Conservation (phyloP, 2,329 filamentous ascomycete species). For the Nemania serpens region DNA sequence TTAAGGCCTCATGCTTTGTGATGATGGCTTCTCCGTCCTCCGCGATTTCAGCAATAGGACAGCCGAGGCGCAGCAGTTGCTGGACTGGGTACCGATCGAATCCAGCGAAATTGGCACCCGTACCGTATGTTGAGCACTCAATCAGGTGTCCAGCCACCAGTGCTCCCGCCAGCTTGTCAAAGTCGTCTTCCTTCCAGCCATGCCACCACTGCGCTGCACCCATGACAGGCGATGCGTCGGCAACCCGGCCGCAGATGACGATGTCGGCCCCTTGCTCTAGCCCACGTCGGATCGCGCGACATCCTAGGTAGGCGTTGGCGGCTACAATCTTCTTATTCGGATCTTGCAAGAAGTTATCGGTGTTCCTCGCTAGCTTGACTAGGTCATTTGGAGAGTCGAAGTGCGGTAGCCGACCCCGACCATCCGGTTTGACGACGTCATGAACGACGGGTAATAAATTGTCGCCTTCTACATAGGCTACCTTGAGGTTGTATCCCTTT, state of each 20-base stretch:
- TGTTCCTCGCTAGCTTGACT: conserved; percentile 47
- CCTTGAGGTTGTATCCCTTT: conserved; percentile 27
- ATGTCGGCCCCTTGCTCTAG: conserved; percentile 51
- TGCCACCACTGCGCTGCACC: conserved; percentile 62
- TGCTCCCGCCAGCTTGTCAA: conserved; percentile 54
- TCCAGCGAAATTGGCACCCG: conserved; percentile 59
- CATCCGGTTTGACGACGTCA: conserved; percentile 29
- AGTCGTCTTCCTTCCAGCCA: conserved; percentile 52
- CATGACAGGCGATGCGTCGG: conserved; percentile 58
- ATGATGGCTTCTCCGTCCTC: conserved; percentile 42
- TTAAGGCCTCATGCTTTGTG: conserved; percentile 42
- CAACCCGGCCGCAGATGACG: conserved; percentile 54
- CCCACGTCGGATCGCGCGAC: conserved; percentile 51
- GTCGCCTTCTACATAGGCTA: conserved; percentile 41
- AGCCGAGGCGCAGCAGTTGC: conserved; percentile 42
- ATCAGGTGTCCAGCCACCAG: conserved; percentile 59
- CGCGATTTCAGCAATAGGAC: conserved; percentile 47
- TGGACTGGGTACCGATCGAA: conserved; percentile 47
- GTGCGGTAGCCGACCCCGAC: conserved; percentile 36
- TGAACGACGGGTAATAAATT: conserved; percentile 42
- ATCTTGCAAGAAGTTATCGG: conserved; percentile 39
- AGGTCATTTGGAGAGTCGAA: conserved; percentile 44
- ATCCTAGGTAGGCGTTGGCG: conserved; percentile 59
- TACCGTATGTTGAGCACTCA: conserved; percentile 59
- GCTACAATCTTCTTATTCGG: conserved; percentile 41